Evolutionary conservation across 768 basidiomycete genomes (phyloP).

Genomic region (Boletus reticulatus): DNA sequence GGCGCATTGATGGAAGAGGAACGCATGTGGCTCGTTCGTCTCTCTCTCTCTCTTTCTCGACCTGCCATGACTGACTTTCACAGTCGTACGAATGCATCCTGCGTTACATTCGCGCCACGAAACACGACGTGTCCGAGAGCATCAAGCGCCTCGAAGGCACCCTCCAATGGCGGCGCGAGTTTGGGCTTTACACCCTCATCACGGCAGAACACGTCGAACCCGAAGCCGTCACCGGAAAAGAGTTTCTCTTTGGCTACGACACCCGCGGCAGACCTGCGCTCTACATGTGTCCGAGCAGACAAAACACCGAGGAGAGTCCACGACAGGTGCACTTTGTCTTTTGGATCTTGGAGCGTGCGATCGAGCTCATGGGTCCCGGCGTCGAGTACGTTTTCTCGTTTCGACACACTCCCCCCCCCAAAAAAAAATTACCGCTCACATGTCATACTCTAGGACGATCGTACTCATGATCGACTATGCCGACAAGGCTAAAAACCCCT

Average conservation of each 20-base stretch:
- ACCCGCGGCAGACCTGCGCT: slow-evolving; percentile 57
- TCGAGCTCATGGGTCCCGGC: slow-evolving; percentile 78
- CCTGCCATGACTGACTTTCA: too few species aligned
- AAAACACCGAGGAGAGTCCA: slow-evolving; percentile 70
- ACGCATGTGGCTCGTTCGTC: slow-evolving; percentile 71
- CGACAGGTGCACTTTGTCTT: slow-evolving; percentile 73
- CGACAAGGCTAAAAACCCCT: slow-evolving; percentile 62
- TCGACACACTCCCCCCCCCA: too few species aligned
- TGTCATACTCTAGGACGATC: slow-evolving; percentile 47
- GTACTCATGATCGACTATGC: slow-evolving; percentile 76
- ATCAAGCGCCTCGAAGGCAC: slow-evolving; percentile 71
- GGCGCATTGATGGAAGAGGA: slow-evolving; percentile 59
- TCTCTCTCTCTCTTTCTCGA: not conserved
- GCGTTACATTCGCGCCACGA: slow-evolving; percentile 76
- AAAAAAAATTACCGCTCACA: too few species aligned
- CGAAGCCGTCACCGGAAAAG: slow-evolving; percentile 83
- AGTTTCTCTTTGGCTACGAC: slow-evolving; percentile 77
- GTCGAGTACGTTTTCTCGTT: slow-evolving; percentile 58
- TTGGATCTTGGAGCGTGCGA: slow-evolving; percentile 73
- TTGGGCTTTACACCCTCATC: slow-evolving; percentile 62
- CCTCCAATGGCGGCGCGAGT: slow-evolving; percentile 78
- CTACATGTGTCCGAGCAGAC: slow-evolving; percentile 67
- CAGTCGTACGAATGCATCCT: slow-evolving; percentile 71
- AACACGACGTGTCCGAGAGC: slow-evolving; percentile 60
- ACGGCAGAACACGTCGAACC: slow-evolving; percentile 65